Base-by-base conservation (phyloP, 768 basidiomycete genomes). In the Cantharellus cinnabarinus region DNA sequence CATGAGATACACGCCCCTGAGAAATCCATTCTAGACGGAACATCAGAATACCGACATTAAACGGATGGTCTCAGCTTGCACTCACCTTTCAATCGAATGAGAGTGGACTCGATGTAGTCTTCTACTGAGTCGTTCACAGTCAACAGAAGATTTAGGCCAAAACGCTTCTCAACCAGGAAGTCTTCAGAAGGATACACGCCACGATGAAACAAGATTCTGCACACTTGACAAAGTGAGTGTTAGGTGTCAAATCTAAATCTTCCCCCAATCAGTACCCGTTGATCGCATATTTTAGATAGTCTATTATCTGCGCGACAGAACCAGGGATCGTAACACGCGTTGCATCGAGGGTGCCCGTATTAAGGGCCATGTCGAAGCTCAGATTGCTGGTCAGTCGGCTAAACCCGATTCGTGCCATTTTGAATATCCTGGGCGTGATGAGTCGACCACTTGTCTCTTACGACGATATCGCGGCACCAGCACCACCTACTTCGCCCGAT, bases 151-250 rank as follows among this genome's bases (percentile, higher is more conserved):
- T 57, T 41, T 5, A 57, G 56, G 5, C 56, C 56, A 57, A 57
- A 57, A 37, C 56, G 56, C 56, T 57, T 57, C 35, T 57, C 56
- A 41, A 57, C 38, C 14, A 41, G 42, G 41, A 57, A 57, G 10
- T 57, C 56, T 38, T 57, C 56, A 39, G 34, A 5, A 14, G 56
- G 56, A 57, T 57, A 57, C 10, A 57, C 56, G 5, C 41, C 41
- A 14, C 56, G 35, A 38, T 57, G 56, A 38, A 57, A 41, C 14
- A 57, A 35, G 40, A 57, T 57, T 5, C 56, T 57, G 41, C 41
- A 42, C 41, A 10, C 7, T 37, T 10, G 10, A 48, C 44, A 48
- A 10, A 54, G 35, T 37, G 7, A 7, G 14, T 10, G 35, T 10
- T 54, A 37, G 35, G 7, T 54, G 38, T 54, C 10, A 37, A 10